Evolutionary conservation across 208 protist genomes (phyloP).

Genomic region (Leishmania martiniquensis): DNA sequence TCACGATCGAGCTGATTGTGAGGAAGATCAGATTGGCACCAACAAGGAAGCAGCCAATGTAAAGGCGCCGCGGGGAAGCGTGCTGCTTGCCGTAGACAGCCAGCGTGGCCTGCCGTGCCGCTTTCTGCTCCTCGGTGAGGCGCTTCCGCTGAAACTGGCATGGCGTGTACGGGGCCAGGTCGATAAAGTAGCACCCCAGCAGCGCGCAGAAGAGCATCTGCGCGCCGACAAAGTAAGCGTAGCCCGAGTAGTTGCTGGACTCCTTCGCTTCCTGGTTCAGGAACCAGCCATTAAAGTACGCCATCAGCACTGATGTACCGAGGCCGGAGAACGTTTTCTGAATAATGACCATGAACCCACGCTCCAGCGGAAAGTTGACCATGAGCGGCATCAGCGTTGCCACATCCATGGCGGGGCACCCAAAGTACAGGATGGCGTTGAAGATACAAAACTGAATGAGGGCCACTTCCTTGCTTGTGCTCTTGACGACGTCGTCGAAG

Average conservation of each 20-base stretch:
- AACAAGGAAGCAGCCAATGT: slow-evolving; percentile 54
- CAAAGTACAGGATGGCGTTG: slow-evolving; percentile 68
- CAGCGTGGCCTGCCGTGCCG: slow-evolving; percentile 46
- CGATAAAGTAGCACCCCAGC: slow-evolving; percentile 51
- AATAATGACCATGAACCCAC: slow-evolving; percentile 78
- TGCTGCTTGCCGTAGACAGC: slow-evolving; percentile 55
- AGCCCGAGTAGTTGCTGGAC: slow-evolving; percentile 58
- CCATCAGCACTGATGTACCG: slow-evolving; percentile 76
- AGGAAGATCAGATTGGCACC: slow-evolving; percentile 51
- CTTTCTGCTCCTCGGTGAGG: slow-evolving; percentile 39
- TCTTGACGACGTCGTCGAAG: slow-evolving; percentile 56
- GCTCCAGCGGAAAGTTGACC: slow-evolving; percentile 78
- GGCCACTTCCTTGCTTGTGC: slow-evolving; percentile 35
- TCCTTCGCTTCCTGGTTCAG: slow-evolving; percentile 17
- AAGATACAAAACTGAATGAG: slow-evolving; percentile 68
- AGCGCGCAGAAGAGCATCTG: slow-evolving; percentile 43
- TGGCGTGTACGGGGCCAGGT: slow-evolving; percentile 62
- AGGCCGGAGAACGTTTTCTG: slow-evolving; percentile 85
- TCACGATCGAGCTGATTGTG: slow-evolving; percentile 55
- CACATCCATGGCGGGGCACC: slow-evolving; percentile 64
- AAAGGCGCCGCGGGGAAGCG: slow-evolving; percentile 48
- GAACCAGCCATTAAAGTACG: slow-evolving; percentile 85
- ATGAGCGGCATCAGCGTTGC: slow-evolving; percentile 79
- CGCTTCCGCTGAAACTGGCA: slow-evolving; percentile 50
- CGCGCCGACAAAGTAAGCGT: slow-evolving; percentile 59